Conservation (phyloP, 2,329 filamentous ascomycete species). For the Geosmithia morbida region DNA sequence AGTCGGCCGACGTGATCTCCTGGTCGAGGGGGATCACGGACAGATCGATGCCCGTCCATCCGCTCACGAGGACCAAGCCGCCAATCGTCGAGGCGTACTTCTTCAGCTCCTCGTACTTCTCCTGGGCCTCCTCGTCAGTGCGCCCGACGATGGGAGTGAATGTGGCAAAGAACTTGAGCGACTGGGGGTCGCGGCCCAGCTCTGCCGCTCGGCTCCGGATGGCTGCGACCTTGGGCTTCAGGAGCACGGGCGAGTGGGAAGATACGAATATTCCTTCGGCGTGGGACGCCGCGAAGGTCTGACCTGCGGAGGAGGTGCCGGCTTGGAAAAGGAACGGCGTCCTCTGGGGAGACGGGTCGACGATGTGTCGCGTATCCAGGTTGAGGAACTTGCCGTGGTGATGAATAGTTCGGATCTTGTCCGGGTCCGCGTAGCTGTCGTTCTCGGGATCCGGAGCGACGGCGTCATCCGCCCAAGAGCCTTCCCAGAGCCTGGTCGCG, state of each 20-base stretch:
- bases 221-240: constrained; percentile 33
- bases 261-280: constrained; percentile 48
- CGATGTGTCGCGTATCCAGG: constrained; percentile 27
- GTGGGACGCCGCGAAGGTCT: constrained; percentile 39
- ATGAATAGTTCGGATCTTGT: constrained; percentile 44
- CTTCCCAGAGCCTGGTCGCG: constrained; percentile 29
- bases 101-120: constrained; percentile 33
- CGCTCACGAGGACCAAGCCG: constrained; percentile 38
- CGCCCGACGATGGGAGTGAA: constrained; percentile 33
- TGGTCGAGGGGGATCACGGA: constrained; percentile 42
- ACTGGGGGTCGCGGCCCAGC: constrained; percentile 37
- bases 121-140: constrained; percentile 36
- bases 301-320: constrained; percentile 42
- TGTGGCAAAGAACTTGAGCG: constrained; percentile 39
- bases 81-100: constrained; percentile 38
- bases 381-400: constrained; percentile 42
- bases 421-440: constrained; percentile 43
- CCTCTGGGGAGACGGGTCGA: constrained; percentile 40
- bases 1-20: constrained; percentile 38
- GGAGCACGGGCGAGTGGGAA: constrained; percentile 31
- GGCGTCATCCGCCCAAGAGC: constrained; percentile 43
- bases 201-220: constrained; percentile 35
- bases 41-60: constrained; percentile 47
- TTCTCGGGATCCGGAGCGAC: constrained; percentile 34
- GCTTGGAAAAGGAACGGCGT: constrained; percentile 45